Evolutionary conservation across 768 basidiomycete genomes (phyloP), one percentile per base, ranked within the genome.

Genomic region (Termitomyces sp.): DNA sequence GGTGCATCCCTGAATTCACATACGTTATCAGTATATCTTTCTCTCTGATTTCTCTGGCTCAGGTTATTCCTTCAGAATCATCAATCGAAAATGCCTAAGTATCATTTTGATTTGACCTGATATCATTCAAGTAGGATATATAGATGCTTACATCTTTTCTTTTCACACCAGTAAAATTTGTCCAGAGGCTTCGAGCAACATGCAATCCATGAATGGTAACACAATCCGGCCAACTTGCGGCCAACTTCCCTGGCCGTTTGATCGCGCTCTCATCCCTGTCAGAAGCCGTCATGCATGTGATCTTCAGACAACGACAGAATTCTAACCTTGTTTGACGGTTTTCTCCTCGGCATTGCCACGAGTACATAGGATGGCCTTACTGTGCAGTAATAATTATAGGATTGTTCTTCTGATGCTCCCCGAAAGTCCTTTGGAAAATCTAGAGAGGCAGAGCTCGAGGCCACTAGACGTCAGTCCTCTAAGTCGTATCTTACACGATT

Each of bases 281-380:
- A 31, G 35, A 43, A 53, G n/a, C 35, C 37, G 15, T 38, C 37
- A 38, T 50, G 19, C 10, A 43, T 48, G 33, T 50, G 40, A 33
- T 42, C 23, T 54, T 48, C 47, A 38, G 17, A 43, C 19, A 23
- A 42, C 17, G 44, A 46, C 47, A 33, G 44, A 54, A 48, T 48
- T 26, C 41, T 49, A 50, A 58, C 50, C 38, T 61, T 56, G 31
- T 55, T 53, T 53, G 54, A 49, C 38, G 37, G 50, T 5, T 53
- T 33, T 44, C 30, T n/a, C 21, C 26, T 41, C 14, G 38, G 38
- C 42, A 31, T 14, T 52, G 51, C 26, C 38, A 52, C 7, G 28
- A 31, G 12, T 42, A 15, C 3, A 7, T 8, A 26, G 28, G 41
- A 30, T 23, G 14, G 10, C 17, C 31, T 48, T 14, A 53, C 30